Evolutionary conservation across 805 yeast genomes (phyloP), one percentile per base, ranked within the genome.

Genomic region (Wickerhamomyces chaumierensis): DNA sequence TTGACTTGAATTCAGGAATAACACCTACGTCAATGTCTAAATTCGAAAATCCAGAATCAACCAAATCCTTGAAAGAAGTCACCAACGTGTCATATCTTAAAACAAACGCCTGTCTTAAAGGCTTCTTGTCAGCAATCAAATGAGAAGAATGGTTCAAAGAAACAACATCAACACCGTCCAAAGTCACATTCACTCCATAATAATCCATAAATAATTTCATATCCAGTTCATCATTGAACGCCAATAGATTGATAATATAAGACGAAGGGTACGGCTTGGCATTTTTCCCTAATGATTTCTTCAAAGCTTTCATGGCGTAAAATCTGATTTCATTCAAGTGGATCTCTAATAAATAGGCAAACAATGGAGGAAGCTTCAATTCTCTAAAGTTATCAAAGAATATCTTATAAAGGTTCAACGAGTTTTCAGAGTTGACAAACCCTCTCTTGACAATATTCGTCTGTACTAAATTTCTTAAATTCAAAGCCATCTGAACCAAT

Each of bases 241-340:
- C 81, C 17, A 92, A 64, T 45, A 75, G 55, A 1, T 60, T 55
- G 16, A 60, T 55, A 14, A 88, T 56, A 9, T 69, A 55, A 2
- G 52, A 49, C 0, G 74, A 66, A 4, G 77, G 65, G 43, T 79
- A 73, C 1, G 86, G 80, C 48, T 18, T 18, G 20, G 75, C 81
- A 2, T 85, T 78, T 41, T 75, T 79, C 51, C 88, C 94, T 41
- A 75, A 69, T 0, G 87, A 63, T 41, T 73, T 64, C 4, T 81
- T 62, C 62, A 92, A 64, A 0, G 85, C 63, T 48, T 73, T 75
- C 40, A 90, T 53, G 0, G 90, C 87, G 49, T 75, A 75, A 46
- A 81, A 77, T 34, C 96, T 60, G 3, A 87, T 65, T 41, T 86
- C 90, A 49, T 81, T 83, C 52, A 85, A 75, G 48, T 82, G 87